Evolutionary conservation across 2,329 filamentous ascomycete genomes (phyloP).

Genomic region (Arthrobotrys sinensis): DNA sequence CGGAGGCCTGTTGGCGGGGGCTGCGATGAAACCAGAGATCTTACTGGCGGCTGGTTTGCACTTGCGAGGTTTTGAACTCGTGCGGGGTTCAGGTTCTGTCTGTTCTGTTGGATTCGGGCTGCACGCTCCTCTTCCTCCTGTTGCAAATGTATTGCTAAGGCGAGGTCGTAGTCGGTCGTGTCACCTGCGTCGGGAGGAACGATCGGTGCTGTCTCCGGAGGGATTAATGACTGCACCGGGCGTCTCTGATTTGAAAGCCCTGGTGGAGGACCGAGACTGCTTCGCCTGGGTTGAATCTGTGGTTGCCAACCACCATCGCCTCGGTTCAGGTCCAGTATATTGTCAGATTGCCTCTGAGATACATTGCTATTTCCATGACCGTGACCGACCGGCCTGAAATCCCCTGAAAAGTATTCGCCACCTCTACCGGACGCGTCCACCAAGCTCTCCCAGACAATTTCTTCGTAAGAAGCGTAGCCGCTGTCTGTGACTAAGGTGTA

Average conservation of each 20-base stretch:
- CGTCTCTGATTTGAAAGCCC: constrained; percentile 26
- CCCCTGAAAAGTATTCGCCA: constrained; percentile 88
- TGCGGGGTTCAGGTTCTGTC: constrained; percentile 44
- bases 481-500: constrained; percentile 88
- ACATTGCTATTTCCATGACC: constrained; percentile 68
- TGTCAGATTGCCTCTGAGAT: constrained; percentile 48
- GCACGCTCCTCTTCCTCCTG: constrained; percentile 88
- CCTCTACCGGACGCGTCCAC: constrained; percentile 87
- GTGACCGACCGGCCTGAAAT: constrained; percentile 84
- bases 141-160: constrained; percentile 90
- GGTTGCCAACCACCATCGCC: constrained; percentile 53
- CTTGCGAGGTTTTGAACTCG: constrained; percentile 47
- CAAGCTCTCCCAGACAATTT: constrained; percentile 96
- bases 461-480: constrained; percentile 87
- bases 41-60: constrained; percentile 43
- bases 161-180: constrained; percentile 78
- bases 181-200: constrained; percentile 63
- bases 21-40: constrained; percentile 43
- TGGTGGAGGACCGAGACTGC: constrained; percentile 55
- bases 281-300: constrained; percentile 60
- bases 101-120: constrained; percentile 68
- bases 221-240: constrained; percentile 52
- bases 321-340: constrained; percentile 53
- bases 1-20: constrained; percentile 29
- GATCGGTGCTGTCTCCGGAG: constrained; percentile 89